Conservation (phyloP, 768 basidiomycete species). For the Suillus placidus region DNA sequence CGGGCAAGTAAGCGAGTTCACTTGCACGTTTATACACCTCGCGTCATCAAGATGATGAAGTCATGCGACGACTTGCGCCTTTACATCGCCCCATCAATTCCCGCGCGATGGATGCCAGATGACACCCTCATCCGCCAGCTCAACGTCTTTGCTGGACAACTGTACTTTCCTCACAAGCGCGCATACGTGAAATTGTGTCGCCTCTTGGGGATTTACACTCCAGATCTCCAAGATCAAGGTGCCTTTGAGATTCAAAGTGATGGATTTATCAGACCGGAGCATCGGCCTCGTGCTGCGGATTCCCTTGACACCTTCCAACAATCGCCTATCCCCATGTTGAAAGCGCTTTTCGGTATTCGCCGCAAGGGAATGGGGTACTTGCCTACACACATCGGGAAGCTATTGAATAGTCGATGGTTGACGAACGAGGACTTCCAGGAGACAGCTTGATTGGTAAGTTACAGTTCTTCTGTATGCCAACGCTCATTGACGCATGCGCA, state of each 20-base stretch:
- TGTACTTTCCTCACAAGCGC: conserved; percentile 39
- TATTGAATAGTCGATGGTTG: conserved; percentile 35
- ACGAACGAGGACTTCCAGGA: conserved; percentile 28
- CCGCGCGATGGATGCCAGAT: conserved; percentile 19
- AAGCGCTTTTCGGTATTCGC: conserved; percentile 27
- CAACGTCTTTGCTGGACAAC: conserved; percentile 48
- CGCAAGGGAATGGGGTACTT: conserved; percentile 44
- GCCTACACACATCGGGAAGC: conserved; percentile 45
- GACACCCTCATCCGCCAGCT: conserved; percentile 34
- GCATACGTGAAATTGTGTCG: conserved; percentile 39
- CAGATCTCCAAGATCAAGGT: conserved; percentile 48
- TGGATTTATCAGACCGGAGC: conserved; percentile 24
- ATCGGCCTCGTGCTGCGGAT: conserved; percentile 6
- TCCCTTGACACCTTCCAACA: conserved; percentile 30
- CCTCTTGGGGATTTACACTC: conserved; percentile 41
- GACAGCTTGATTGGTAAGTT: background rate
- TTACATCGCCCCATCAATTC: conserved; percentile 25
- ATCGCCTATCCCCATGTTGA: conserved; percentile 38
- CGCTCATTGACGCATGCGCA: background rate
- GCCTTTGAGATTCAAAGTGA: conserved; percentile 34
- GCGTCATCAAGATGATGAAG: conserved; percentile 35
- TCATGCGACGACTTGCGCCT: conserved; percentile 38
- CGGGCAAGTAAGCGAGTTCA: conserved; percentile 33
- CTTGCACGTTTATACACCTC: conserved; percentile 47
- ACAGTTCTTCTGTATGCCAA: background rate